Base-by-base conservation (phyloP, 1,284 basidiomycete species). In the Cryptococcus amylolentus region DNA sequence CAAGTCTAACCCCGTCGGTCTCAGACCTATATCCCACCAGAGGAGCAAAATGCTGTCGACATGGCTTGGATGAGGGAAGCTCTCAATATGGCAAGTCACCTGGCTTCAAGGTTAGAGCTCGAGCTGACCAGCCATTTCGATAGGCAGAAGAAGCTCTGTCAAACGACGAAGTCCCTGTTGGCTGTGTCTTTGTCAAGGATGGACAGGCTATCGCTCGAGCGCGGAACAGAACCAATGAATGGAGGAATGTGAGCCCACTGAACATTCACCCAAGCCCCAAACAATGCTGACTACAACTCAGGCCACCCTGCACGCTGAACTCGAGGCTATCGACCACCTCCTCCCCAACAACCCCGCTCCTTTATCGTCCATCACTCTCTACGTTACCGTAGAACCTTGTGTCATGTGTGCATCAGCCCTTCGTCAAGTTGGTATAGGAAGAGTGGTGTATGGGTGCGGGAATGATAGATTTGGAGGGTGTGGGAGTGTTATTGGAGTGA, bases 301-400 rank as follows among this genome's bases (percentile, higher is more conserved):
- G 93, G 94, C 93, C 0, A 98, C 95, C 4, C 83, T 95, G 52
- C 96, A 99, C 71, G 95, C 96, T 43, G 96, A 99, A 77, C 86
- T 98, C 18, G 96, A 98, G 76, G 95, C 96, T 1, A 94, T 98
- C 65, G 92, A 96, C 72, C 81, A 83, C 65, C 92, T 99, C 60
- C 80, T 98, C 13, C 82, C 86, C 0, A 81, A 86, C 67, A 65
- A 73, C 74, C 81, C 66, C 47, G 71, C 50, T 77, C 88, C 91
- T 4, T 83, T 98, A 43, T 82, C 82, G 1, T 81, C 84, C 13
- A 94, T 91, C 23, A 91, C 86, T 2, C 84, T 98, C 18, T 99
- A 98, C 74, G 96, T 98, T 53, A 98, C 96, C 0, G 94, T 99
- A 52, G 96, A 99, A 78, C 96, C 96, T 0, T 99, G 96, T 76